phyloP scores from a whole-genome alignment of 768 basidiomycete genomes.

The Pleurotus tuber-regium region DNA sequence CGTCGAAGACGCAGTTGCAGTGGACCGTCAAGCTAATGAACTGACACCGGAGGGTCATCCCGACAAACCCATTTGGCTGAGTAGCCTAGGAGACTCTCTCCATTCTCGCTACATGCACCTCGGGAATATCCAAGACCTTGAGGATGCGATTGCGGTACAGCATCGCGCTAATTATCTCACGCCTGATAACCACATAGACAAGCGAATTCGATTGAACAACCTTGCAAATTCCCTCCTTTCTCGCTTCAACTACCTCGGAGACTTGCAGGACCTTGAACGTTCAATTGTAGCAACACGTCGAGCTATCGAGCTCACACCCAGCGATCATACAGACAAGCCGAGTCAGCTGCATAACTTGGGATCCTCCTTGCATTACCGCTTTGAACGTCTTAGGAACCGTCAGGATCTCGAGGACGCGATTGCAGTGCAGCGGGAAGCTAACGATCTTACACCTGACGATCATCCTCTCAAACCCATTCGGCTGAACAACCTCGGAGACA shows the following conservation, averaged over 20 bases:
- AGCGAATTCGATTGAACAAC: not conserved
- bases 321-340: slow-evolving; percentile 1
- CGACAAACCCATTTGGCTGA: no score
- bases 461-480: slow-evolving; percentile 13
- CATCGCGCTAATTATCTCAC: not conserved
- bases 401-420: slow-evolving; percentile 9
- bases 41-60: not conserved
- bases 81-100: no score
- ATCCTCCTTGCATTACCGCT: slow-evolving; percentile 1
- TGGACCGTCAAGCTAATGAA: not conserved
- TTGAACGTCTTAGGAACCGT: slow-evolving; percentile 1
- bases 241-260: slow-evolving; percentile 1
- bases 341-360: slow-evolving; percentile 10
- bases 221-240: not conserved
- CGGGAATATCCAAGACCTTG: not conserved
- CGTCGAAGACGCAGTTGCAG: not conserved
- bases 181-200: not conserved
- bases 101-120: no score
- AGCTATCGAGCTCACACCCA: slow-evolving; percentile 1
- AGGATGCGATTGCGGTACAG: not conserved
- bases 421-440: not conserved
- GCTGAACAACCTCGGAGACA: not conserved
- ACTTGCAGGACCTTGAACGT: slow-evolving; percentile 4
- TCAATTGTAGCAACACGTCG: not conserved
- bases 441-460: not conserved